Conservation (phyloP, 1,139 yeast species). For the Pneumocystis wakefieldiae region DNA sequence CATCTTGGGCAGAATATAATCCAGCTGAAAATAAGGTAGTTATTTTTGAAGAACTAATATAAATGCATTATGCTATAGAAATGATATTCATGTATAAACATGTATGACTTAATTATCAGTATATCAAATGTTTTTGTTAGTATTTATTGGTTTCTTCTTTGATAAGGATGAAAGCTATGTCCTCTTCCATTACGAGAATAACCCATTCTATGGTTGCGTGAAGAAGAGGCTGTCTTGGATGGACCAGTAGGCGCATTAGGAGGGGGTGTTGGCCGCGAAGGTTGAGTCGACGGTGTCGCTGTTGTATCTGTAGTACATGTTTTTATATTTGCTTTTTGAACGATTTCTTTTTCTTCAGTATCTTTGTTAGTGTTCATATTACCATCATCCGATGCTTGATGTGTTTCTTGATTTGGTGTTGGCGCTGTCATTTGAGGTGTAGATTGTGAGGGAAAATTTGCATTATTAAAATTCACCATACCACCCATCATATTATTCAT, state of each 20-base stretch:
- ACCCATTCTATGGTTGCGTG: background rate
- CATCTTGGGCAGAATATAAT: constrained; percentile 9
- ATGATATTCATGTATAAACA: background rate
- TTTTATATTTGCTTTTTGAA: constrained; percentile 6
- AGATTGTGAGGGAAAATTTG: background rate
- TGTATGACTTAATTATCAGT: background rate
- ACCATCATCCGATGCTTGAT: constrained; percentile 4
- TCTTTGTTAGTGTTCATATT: constrained; percentile 1
- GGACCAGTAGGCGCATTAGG: constrained; percentile 7
- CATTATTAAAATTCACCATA: constrained; percentile 2
- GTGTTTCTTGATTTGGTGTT: constrained; percentile 5
- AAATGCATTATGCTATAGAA: background rate
- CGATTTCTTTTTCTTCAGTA: constrained; percentile 1
- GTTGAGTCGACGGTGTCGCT: background rate
- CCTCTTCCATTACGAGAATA: constrained; percentile 17
- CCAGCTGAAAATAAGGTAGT: constrained; percentile 4
- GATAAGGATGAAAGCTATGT: constrained; percentile 7
- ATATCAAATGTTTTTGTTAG: background rate
- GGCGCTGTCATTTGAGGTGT: background rate
- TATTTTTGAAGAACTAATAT: background rate
- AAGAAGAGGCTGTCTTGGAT: constrained; percentile 12
- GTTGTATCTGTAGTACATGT: constrained; percentile 2
- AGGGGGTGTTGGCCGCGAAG: constrained; percentile 1
- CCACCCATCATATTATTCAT: constrained; percentile 9
- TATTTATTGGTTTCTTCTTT: background rate